These are phyloP conservation scores for Rutstroemia sp. DNA, from an alignment of 2,329 filamentous ascomycete genomes.

Conservation along the genomic window DNA sequence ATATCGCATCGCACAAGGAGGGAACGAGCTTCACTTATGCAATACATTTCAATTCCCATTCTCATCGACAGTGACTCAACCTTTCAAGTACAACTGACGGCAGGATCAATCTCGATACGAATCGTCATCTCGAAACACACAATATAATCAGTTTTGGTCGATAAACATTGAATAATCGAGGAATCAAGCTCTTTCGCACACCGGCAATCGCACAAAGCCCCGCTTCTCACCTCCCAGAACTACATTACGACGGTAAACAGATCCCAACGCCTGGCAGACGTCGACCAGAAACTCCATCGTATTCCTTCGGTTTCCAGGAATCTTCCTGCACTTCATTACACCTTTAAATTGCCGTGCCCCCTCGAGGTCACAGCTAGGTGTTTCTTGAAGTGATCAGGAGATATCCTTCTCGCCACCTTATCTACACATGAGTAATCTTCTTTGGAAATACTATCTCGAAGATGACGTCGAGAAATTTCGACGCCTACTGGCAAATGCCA, in stretches of 20 bases:
- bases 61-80: background rate
- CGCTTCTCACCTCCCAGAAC: background rate
- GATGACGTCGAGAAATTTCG: slow-evolving; percentile 96
- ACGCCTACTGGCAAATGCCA: slow-evolving; percentile 71
- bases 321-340: slow-evolving; percentile 43
- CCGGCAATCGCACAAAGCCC: background rate
- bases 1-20: background rate
- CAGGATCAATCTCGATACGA: background rate
- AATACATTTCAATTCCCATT: background rate
- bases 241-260: background rate
- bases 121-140: background rate
- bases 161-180: background rate
- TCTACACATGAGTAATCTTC: slow-evolving; percentile 83
- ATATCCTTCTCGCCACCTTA: slow-evolving; percentile 29
- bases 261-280: slow-evolving; percentile 11
- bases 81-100: background rate
- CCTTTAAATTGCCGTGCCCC: slow-evolving; percentile 93
- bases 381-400: slow-evolving; percentile 25
- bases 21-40: background rate
- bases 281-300: slow-evolving; percentile 1
- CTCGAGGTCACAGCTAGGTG: slow-evolving; percentile 84
- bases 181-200: background rate
- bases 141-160: background rate
- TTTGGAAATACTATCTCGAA: slow-evolving; percentile 96
- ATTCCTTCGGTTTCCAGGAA: slow-evolving; percentile 22